These are phyloP conservation scores for Yarrowia galli DNA, from an alignment of 1,139 yeast species.

Conservation along the genomic window DNA sequence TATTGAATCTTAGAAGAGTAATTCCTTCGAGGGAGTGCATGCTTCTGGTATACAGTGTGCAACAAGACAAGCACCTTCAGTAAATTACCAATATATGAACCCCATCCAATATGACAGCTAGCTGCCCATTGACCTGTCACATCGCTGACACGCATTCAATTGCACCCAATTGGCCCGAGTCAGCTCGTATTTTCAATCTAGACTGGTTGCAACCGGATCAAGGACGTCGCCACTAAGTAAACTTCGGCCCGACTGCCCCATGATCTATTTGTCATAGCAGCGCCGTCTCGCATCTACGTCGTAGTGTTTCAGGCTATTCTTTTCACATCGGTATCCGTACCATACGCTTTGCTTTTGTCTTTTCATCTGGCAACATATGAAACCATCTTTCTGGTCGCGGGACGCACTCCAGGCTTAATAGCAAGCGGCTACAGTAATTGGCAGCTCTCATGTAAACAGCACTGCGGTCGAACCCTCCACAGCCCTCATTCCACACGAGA, in stretches of 20 bases:
- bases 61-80: no score
- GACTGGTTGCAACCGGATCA: background rate
- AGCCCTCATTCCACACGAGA: constrained; percentile 6
- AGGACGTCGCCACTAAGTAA: constrained; percentile 14
- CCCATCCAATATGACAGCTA: no score
- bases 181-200: constrained; percentile 2
- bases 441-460: background rate
- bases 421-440: constrained; percentile 8
- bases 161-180: constrained; percentile 3
- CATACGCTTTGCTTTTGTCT: background rate
- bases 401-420: background rate
- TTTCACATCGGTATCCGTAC: background rate
- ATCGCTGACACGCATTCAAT: no score
- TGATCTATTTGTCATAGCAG: constrained; percentile 1
- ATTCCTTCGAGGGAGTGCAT: no score
- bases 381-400: constrained; percentile 7
- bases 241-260: constrained; percentile 7
- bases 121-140: no score
- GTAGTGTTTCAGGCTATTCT: background rate
- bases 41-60: no score
- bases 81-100: no score
- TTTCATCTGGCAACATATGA: constrained; percentile 5
- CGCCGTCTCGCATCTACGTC: background rate
- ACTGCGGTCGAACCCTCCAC: background rate
- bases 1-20: no score